phyloP scores from a whole-genome alignment of 1,284 basidiomycete genomes.

The Ceratobasidium sp. region DNA sequence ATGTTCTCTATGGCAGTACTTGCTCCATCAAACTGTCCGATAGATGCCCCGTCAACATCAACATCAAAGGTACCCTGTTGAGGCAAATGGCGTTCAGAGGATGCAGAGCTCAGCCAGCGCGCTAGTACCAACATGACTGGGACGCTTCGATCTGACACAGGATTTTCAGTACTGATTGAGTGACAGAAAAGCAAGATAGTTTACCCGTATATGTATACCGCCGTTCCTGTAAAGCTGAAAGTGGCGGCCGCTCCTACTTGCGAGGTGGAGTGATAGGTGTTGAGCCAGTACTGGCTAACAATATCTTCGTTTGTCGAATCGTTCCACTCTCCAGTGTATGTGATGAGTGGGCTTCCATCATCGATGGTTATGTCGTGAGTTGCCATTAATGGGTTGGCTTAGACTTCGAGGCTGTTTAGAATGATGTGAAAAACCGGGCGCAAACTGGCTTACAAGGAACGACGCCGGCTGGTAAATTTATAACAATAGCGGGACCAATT shows the following conservation, averaged over 20 bases:
- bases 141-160: conserved; percentile 16
- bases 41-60: conserved; percentile 12
- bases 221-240: conserved; percentile 30
- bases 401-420: neutral
- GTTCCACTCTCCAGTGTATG: conserved; percentile 30
- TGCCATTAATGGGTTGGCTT: neutral
- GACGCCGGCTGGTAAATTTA: neutral
- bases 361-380: conserved; percentile 35
- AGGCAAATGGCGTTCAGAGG: neutral
- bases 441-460: neutral
- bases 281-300: conserved; percentile 15
- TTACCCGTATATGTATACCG: conserved; percentile 28
- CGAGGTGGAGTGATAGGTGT: conserved; percentile 28
- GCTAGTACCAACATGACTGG: conserved; percentile 25
- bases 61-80: conserved; percentile 17
- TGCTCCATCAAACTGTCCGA: conserved; percentile 10
- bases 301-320: conserved; percentile 25
- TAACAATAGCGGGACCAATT: neutral
- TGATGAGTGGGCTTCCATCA: conserved; percentile 29
- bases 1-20: conserved; percentile 1
- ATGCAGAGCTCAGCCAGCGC: neutral
- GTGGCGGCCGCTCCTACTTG: conserved; percentile 16
- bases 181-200: neutral
- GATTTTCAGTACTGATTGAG: neutral
- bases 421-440: neutral